phyloP scores from a whole-genome alignment of 495 filamentous ascomycete species.

The Podospora comata region DNA sequence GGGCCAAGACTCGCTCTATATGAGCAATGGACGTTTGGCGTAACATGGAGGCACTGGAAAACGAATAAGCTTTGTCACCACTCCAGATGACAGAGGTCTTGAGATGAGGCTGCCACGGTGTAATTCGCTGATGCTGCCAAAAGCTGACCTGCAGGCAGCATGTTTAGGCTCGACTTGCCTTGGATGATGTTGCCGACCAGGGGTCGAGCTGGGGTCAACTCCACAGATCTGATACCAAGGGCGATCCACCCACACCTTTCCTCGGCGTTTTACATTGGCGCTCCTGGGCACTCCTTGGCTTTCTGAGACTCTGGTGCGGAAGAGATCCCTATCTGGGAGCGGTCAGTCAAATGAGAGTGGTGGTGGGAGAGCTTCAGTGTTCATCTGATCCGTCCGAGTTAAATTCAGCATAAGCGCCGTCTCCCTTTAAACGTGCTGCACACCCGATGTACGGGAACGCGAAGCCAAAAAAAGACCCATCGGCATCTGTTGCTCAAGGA shows the following conservation, averaged over 20 bases:
- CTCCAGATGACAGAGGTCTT: not conserved
- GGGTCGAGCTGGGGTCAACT: not conserved
- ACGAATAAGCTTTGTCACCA: not conserved
- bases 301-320: slow-evolving; percentile 8
- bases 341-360: not conserved
- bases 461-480: too few relatives aligned
- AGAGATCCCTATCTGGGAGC: not conserved
- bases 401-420: too few relatives aligned
- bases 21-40: not conserved
- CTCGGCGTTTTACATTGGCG: slow-evolving; percentile 10
- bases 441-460: too few relatives aligned
- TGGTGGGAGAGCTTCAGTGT: not conserved
- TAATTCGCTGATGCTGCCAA: not conserved
- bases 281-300: slow-evolving; percentile 5
- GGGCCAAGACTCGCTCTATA: not conserved
- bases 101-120: not conserved
- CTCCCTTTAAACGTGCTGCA: too few relatives aligned
- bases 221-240: slow-evolving; percentile 3
- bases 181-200: not conserved
- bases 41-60: not conserved
- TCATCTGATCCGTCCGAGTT: not conserved
- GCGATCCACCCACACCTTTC: slow-evolving; percentile 7
- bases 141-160: not conserved
- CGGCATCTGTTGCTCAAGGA: too few relatives aligned
- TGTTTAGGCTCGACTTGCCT: slow-evolving; percentile 9